Percentiles rank a stretch among this genome's conserved stretches.
phyloP scores from a whole-genome alignment of 2,329 filamentous ascomycete genomes.

The Sporothrix brasiliensis region DNA sequence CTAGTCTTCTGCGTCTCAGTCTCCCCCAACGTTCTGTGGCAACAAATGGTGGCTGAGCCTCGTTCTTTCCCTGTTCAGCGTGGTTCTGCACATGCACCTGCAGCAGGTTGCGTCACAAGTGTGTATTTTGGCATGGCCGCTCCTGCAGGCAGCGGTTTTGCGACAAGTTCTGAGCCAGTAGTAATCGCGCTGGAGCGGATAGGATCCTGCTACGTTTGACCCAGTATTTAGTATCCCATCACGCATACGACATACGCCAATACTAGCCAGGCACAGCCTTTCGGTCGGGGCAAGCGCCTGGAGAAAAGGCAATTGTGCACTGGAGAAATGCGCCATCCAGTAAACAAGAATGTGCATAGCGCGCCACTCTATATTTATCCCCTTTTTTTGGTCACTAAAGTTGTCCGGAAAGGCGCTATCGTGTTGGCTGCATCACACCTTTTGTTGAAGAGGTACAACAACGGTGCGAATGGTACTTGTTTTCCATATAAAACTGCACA shows the following conservation, averaged over 20 bases:
- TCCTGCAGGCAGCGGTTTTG: neutral
- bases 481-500: too few relatives aligned
- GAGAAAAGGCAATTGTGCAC: neutral
- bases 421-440: neutral
- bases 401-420: constrained; percentile 5
- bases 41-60: constrained; percentile 3
- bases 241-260: neutral
- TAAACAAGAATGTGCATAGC: neutral
- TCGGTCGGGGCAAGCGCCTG: neutral
- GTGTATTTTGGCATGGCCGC: neutral
- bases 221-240: constrained; percentile 10
- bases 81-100: neutral
- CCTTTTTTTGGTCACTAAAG: constrained; percentile 14
- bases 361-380: constrained; percentile 29
- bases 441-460: too few relatives aligned
- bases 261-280: constrained; percentile 28
- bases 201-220: neutral
- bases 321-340: neutral
- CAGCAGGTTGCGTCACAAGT: constrained; percentile 9
- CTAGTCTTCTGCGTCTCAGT: neutral
- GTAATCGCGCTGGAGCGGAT: neutral
- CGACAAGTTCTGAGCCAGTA: neutral
- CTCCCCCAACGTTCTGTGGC: neutral
- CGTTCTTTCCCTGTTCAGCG: neutral
- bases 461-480: too few relatives aligned